These are phyloP conservation scores for Straminergon stramineum DNA, from an alignment of 225 moss, liverwort and hornwort species.

Conservation along the genomic window DNA sequence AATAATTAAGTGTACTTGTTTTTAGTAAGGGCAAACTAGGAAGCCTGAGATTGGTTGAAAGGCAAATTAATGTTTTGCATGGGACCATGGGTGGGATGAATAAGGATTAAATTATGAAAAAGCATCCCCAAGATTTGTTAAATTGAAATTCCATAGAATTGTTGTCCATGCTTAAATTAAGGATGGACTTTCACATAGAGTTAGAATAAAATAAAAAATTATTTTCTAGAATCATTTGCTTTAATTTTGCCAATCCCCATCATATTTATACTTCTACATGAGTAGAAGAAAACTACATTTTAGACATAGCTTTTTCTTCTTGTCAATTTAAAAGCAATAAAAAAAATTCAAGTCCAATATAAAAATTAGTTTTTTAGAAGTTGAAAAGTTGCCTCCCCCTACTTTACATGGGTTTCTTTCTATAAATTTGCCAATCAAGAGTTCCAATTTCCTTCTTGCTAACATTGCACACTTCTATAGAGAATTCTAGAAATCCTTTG, in stretches of 20 bases:
- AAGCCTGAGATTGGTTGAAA: neutral
- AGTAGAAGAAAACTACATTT: neutral
- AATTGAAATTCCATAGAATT: neutral
- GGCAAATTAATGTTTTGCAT: neutral
- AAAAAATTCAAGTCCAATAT: neutral
- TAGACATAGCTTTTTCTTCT: neutral
- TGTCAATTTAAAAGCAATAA: neutral
- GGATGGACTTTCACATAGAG: fast-evolving
- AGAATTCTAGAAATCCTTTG: neutral
- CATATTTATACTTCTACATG: fast-evolving
- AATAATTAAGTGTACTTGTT: too few relatives aligned
- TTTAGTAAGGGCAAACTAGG: neutral
- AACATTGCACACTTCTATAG: neutral
- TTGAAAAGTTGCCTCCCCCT: fast-evolving
- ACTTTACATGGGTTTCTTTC: fast-evolving
- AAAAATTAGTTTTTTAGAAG: fast-evolving
- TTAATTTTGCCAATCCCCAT: fast-evolving
- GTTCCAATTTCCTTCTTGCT: fast-evolving
- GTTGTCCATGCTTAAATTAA: too few relatives aligned
- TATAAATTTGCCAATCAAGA: neutral
- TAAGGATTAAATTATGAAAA: neutral
- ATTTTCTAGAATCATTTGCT: fast-evolving
- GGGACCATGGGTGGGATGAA: too few relatives aligned
- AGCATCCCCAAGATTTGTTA: fast-evolving
- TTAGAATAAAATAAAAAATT: fast-evolving